Percentiles rank a stretch among this genome's conserved stretches.
phyloP scores from a whole-genome alignment of 2,329 filamentous ascomycete species.

The Pseudogymnoascus sp. region DNA sequence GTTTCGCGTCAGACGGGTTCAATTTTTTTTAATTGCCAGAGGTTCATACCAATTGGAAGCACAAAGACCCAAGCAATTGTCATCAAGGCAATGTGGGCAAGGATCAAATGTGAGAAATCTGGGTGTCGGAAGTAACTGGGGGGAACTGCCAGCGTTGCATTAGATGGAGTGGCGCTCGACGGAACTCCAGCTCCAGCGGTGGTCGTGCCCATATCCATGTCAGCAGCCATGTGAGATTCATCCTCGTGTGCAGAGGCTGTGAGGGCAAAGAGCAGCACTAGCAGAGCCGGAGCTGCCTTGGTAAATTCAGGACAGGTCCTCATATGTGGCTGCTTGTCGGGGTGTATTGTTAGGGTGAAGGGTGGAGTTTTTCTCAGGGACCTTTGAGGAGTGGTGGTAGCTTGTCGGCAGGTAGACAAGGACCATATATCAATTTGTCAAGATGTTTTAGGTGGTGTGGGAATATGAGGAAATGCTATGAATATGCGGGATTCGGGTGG shows the following conservation, averaged over 20 bases:
- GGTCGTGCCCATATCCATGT: conserved; percentile 25
- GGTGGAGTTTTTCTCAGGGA: not conserved
- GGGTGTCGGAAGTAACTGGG: conserved; percentile 34
- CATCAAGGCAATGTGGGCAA: conserved; percentile 60
- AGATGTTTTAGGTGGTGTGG: not conserved
- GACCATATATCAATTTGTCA: not conserved
- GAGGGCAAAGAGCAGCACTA: conserved; percentile 25
- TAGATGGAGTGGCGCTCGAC: not conserved
- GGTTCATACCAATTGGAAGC: conserved; percentile 55
- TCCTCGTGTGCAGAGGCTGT: conserved; percentile 26
- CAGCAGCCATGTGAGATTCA: conserved; percentile 19
- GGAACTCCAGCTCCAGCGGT: conserved; percentile 7
- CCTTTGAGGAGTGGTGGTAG: not conserved
- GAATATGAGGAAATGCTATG: not conserved
- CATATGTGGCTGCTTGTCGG: not conserved
- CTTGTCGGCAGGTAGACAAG: not conserved
- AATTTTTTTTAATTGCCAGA: not conserved
- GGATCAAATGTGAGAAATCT: conserved; percentile 31
- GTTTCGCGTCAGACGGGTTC: not conserved
- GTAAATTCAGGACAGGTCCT: not conserved
- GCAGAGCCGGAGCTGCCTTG: conserved; percentile 23
- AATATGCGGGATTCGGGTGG: not conserved
- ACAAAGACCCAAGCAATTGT: conserved; percentile 59
- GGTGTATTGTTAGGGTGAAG: not conserved
- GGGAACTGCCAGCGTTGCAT: conserved; percentile 19